phyloP scores from a whole-genome alignment of 257 asterid genomes.

The Solanum tarijense region DNA sequence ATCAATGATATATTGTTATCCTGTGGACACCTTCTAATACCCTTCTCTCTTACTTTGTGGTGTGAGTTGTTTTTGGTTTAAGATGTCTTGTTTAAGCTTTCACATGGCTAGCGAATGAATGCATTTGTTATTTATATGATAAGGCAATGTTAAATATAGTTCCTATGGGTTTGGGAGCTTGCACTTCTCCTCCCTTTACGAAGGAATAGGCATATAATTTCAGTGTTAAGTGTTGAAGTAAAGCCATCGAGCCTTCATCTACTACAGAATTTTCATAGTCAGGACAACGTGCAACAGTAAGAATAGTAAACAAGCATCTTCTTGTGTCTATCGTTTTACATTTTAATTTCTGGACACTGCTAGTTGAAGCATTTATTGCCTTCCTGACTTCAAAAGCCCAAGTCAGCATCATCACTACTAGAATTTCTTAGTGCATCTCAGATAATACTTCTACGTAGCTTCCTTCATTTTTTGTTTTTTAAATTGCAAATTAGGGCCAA shows the following conservation, averaged over 20 bases:
- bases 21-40: neutral
- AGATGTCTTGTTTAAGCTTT: neutral
- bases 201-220: neutral
- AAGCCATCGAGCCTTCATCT: neutral
- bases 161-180: neutral
- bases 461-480: neutral
- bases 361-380: neutral
- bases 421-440: neutral
- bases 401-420: neutral
- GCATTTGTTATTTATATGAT: neutral
- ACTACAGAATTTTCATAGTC: neutral
- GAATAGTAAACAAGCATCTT: neutral
- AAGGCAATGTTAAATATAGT: neutral
- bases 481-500: neutral
- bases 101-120: neutral
- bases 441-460: neutral
- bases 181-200: neutral
- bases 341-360: neutral
- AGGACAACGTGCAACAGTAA: neutral
- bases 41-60: neutral
- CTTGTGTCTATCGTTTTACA: neutral
- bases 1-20: neutral
- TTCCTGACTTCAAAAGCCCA: neutral
- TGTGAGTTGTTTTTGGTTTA: neutral
- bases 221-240: neutral